Percentiles rank a stretch among this genome's conserved stretches.
Conservation (phyloP, 2,329 filamentous ascomycete species). For the Ophiostoma triangulosporum region DNA sequence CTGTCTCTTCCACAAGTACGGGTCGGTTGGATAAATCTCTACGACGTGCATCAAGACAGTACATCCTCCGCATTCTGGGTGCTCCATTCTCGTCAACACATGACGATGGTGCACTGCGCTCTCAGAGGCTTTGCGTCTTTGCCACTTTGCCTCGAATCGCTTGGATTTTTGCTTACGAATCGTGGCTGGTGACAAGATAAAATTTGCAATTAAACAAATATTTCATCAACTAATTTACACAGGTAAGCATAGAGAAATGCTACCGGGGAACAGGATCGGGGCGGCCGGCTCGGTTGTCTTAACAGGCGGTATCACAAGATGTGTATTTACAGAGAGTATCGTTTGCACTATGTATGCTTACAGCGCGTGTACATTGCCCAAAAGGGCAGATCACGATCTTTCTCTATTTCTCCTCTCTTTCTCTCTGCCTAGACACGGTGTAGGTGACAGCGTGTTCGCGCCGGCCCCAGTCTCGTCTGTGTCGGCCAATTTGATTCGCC, state of each 20-base stretch:
- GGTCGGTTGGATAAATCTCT: too few relatives aligned
- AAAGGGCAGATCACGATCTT: neutral
- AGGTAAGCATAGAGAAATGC: too few relatives aligned
- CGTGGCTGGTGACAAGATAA: too few relatives aligned
- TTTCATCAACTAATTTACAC: neutral
- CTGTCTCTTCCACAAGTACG: too few relatives aligned
- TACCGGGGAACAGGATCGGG: constrained; percentile 7
- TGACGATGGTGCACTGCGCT: too few relatives aligned
- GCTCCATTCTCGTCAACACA: too few relatives aligned
- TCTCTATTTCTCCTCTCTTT: neutral
- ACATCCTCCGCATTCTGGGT: too few relatives aligned
- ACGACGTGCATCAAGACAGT: too few relatives aligned
- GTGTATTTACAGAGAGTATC: neutral
- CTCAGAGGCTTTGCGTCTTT: too few relatives aligned
- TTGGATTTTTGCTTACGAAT: too few relatives aligned
- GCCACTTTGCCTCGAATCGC: too few relatives aligned
- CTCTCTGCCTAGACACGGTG: neutral
- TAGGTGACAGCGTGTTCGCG: neutral
- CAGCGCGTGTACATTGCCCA: neutral
- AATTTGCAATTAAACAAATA: neutral
- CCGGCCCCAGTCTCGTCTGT: neutral
- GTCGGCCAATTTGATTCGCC: neutral
- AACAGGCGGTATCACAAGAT: neutral
- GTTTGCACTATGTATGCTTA: neutral
- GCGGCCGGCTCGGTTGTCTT: constrained; percentile 4